These are phyloP conservation scores for Immersiporthe knoxdaviesiana DNA, from an alignment of 2,329 filamentous ascomycete species.

Conservation along the genomic window DNA sequence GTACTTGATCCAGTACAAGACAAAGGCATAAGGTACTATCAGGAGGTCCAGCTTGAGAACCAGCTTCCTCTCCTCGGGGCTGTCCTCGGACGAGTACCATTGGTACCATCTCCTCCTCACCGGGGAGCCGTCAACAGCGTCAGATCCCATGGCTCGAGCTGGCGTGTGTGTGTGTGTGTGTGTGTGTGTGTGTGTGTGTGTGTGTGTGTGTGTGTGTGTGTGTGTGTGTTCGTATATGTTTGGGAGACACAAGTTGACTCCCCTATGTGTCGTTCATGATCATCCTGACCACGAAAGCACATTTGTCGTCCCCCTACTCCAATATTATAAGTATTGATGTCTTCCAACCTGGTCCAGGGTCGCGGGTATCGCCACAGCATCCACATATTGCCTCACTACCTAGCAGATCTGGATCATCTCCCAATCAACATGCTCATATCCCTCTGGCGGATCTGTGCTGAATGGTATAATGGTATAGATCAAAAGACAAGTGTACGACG, in stretches of 20 bases:
- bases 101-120: conserved; percentile 29
- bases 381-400: conserved; percentile 11
- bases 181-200: not conserved
- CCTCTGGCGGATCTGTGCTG: not conserved
- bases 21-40: conserved; percentile 32
- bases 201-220: too few relatives aligned
- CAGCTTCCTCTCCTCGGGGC: conserved; percentile 30
- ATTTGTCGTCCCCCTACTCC: not conserved
- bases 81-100: conserved; percentile 32
- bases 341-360: not conserved
- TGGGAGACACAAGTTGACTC: not conserved
- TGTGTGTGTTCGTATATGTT: too few relatives aligned
- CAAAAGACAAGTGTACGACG: not conserved
- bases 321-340: not conserved
- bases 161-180: too few relatives aligned
- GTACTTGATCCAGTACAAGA: conserved; percentile 34
- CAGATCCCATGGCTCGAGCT: not conserved
- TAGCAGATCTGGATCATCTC: not conserved
- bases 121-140: not conserved
- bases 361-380: conserved; percentile 5
- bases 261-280: not conserved
- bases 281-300: too few relatives aligned
- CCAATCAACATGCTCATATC: not conserved
- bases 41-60: conserved; percentile 32
- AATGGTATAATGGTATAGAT: not conserved